phyloP scores from a whole-genome alignment of 1,139 yeast species.

The Blastobotrys apis region DNA sequence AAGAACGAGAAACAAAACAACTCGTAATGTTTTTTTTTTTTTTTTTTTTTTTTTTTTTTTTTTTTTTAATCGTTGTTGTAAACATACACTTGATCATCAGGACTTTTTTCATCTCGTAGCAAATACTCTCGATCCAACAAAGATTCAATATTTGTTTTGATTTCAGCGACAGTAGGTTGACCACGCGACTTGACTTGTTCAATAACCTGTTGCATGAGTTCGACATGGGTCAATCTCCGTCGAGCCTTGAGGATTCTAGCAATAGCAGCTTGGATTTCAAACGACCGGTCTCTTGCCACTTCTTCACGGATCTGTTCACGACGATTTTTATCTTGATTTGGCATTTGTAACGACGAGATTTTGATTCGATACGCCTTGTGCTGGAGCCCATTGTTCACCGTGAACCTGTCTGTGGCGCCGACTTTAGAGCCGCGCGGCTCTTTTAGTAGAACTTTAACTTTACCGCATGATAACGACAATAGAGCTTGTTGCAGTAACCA shows the following conservation, averaged over 20 bases:
- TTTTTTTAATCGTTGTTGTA: neutral
- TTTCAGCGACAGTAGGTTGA: slow-evolving; percentile 26
- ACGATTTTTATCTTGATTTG: slow-evolving; percentile 10
- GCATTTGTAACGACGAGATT: slow-evolving; percentile 31
- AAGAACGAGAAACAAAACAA: neutral
- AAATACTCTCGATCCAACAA: slow-evolving; percentile 35
- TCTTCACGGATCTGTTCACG: slow-evolving; percentile 18
- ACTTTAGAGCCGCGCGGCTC: slow-evolving; percentile 25
- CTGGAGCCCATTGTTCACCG: slow-evolving; percentile 32
- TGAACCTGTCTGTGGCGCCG: slow-evolving; percentile 28
- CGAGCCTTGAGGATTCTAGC: slow-evolving; percentile 36
- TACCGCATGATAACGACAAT: slow-evolving; percentile 32
- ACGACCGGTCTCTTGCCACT: slow-evolving; percentile 32
- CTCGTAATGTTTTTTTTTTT: no score
- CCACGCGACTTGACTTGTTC: slow-evolving; percentile 31
- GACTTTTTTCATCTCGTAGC: slow-evolving; percentile 22
- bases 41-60: neutral
- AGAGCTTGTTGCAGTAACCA: slow-evolving; percentile 28
- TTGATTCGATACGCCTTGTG: slow-evolving; percentile 30
- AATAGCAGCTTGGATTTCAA: slow-evolving; percentile 37
- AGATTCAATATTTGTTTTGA: slow-evolving; percentile 35
- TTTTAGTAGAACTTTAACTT: slow-evolving; percentile 29
- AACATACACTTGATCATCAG: slow-evolving; percentile 2
- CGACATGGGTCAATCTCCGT: slow-evolving; percentile 33
- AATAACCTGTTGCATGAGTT: slow-evolving; percentile 33